phyloP scores from a whole-genome alignment of 306 rosid genomes.

The Vigna unguiculata region DNA sequence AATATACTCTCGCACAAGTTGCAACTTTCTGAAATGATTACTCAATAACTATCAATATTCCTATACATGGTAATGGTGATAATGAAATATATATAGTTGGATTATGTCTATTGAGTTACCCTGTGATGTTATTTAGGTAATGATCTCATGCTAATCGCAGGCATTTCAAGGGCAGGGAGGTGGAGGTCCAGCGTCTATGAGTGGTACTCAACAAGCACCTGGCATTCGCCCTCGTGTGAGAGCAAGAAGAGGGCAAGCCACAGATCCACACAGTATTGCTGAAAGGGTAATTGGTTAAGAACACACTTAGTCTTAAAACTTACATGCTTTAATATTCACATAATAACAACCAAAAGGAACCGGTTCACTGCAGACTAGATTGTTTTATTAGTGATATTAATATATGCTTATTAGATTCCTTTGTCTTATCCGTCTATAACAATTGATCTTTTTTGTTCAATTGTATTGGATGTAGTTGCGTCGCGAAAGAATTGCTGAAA shows the following conservation, averaged over 20 bases:
- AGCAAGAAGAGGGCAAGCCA: slow-evolving; percentile 98
- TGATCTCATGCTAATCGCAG: slow-evolving; percentile 41
- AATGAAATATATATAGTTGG: not conserved
- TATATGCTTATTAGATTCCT: not conserved
- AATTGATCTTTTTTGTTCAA: not conserved
- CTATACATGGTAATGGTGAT: not conserved
- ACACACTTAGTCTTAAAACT: not conserved
- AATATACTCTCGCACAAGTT: not conserved
- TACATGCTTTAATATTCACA: not conserved
- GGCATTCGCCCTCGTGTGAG: slow-evolving; percentile 85
- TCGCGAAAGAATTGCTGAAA: slow-evolving; percentile 97
- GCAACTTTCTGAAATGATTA: not conserved
- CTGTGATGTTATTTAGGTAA: slow-evolving; percentile 13
- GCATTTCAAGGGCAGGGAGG: slow-evolving; percentile 67
- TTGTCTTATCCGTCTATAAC: not conserved
- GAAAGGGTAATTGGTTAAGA: slow-evolving; percentile 73
- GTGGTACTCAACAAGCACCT: slow-evolving; percentile 64
- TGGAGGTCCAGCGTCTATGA: slow-evolving; percentile 42
- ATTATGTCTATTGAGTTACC: slow-evolving; percentile 2
- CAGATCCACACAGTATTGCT: slow-evolving; percentile 98
- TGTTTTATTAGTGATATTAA: not conserved
- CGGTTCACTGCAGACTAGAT: not conserved
- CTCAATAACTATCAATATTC: not conserved
- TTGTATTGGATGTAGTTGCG: slow-evolving; percentile 71
- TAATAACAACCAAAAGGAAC: not conserved